Percentiles rank a stretch among this genome's conserved stretches.
These are phyloP conservation scores for Alternaria arborescens DNA, from an alignment of 2,329 filamentous ascomycete genomes.

Conservation along the genomic window DNA sequence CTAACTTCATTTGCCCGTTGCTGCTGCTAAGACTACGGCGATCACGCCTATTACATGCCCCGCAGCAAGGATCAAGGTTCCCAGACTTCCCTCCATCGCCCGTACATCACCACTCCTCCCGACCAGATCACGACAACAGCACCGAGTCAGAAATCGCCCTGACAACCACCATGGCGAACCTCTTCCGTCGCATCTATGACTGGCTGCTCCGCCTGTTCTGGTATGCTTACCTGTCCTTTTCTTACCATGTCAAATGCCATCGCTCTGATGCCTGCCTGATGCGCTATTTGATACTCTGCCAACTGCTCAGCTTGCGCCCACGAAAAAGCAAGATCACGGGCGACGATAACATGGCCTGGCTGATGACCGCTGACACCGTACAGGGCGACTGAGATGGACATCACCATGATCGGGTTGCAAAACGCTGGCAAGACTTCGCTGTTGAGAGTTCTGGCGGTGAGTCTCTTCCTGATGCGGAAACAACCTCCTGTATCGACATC, in stretches of 20 bases:
- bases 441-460: conserved; percentile 91
- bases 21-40: conserved; percentile 32
- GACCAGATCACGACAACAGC: conserved; percentile 35
- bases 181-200: conserved; percentile 96
- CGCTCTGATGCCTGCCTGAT: conserved; percentile 38
- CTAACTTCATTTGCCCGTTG: conserved; percentile 37
- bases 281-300: conserved; percentile 39
- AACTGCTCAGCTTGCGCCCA: conserved; percentile 24
- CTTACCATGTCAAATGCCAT: conserved; percentile 18
- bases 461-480: conserved; percentile 55
- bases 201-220: conserved; percentile 98
- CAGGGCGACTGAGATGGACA: conserved; percentile 99
- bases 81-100: conserved; percentile 42
- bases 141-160: conserved; percentile 46
- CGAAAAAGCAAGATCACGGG: conserved; percentile 29
- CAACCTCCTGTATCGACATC: conserved; percentile 37
- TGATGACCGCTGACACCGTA: conserved; percentile 33
- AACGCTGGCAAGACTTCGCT: conserved; percentile 98
- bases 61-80: conserved; percentile 49
- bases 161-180: conserved; percentile 73
- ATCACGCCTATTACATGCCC: conserved; percentile 44
- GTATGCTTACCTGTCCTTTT: conserved; percentile 62
- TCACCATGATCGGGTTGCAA: conserved; percentile 98
- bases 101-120: conserved; percentile 39
- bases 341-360: conserved; percentile 21